These are phyloP conservation scores for Avicennia marina DNA, from an alignment of 257 asterid species.

Conservation along the genomic window DNA sequence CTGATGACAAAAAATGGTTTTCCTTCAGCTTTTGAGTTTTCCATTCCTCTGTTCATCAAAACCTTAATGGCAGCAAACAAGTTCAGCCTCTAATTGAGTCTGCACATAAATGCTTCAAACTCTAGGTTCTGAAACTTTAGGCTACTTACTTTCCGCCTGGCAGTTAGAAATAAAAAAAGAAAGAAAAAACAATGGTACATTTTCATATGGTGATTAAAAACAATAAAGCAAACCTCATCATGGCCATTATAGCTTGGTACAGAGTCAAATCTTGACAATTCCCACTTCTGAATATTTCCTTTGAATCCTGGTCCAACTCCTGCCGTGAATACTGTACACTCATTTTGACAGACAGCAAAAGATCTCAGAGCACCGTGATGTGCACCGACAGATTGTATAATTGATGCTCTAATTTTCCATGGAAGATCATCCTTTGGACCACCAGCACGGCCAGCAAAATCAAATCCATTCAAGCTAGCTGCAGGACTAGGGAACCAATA, in stretches of 20 bases:
- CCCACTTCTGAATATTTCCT: conserved; percentile 95
- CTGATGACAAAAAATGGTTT: not conserved
- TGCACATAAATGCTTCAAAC: conserved; percentile 8
- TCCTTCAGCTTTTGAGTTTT: not conserved
- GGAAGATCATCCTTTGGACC: conserved; percentile 84
- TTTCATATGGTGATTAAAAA: no score
- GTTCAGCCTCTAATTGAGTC: conserved; percentile 5
- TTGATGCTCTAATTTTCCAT: conserved; percentile 92
- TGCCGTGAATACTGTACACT: conserved; percentile 82
- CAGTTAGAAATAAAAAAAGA: no score
- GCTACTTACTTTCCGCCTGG: no score
- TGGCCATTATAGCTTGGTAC: conserved; percentile 85
- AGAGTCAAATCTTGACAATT: conserved; percentile 66
- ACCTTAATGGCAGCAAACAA: not conserved
- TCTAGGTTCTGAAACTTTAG: conserved; percentile 2
- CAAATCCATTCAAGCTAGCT: conserved; percentile 65
- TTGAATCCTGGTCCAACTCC: conserved; percentile 95
- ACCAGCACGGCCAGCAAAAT: conserved; percentile 67
- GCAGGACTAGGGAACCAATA: conserved; percentile 88
- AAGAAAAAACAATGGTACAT: conserved; percentile 4
- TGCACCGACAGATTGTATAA: conserved; percentile 78
- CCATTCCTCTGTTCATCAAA: not conserved
- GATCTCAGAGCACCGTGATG: conserved; percentile 95
- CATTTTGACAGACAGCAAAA: conserved; percentile 82
- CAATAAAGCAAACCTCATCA: conserved; percentile 75